These are phyloP conservation scores for Tetrapisispora arboricola DNA, from an alignment of 805 yeast species.

Conservation along the genomic window DNA sequence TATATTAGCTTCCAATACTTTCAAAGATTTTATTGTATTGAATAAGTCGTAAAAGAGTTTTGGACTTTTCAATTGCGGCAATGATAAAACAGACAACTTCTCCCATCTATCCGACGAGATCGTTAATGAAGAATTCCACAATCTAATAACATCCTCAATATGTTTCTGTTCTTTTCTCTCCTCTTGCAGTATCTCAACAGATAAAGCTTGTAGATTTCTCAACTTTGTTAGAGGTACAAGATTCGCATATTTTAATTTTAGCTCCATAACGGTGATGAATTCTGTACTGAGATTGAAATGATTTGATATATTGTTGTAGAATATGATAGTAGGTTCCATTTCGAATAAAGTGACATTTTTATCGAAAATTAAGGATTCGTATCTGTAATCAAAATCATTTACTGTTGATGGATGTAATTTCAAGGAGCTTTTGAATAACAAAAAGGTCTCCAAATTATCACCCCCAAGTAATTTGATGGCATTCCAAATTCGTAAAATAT, in stretches of 20 bases:
- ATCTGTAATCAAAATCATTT: not conserved
- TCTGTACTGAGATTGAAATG: too few species aligned
- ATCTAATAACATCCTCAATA: conserved; percentile 3
- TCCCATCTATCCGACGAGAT: conserved; percentile 7
- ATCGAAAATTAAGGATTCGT: not conserved
- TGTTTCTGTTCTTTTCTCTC: not conserved
- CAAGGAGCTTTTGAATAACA: not conserved
- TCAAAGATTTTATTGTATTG: conserved; percentile 6
- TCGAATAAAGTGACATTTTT: not conserved
- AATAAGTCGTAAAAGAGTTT: conserved; percentile 8
- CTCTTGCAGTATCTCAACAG: conserved; percentile 1
- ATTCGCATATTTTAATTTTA: conserved; percentile 1
- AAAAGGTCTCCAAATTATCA: conserved; percentile 1
- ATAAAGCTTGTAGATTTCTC: conserved; percentile 4
- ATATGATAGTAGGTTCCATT: conserved; percentile 3
- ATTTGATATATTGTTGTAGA: conserved; percentile 5
- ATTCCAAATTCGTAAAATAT: not conserved
- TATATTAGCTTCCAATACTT: not conserved
- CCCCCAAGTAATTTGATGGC: not conserved
- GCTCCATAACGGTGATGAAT: conserved; percentile 3
- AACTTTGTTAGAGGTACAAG: conserved; percentile 5
- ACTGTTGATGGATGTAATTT: too few species aligned
- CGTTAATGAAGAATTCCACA: conserved; percentile 7
- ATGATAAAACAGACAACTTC: conserved; percentile 1
- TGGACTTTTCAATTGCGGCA: conserved; percentile 9